Evolutionary conservation across 164 flowering plant genomes (phyloP).

Genomic region (Taxillus chinensis): DNA sequence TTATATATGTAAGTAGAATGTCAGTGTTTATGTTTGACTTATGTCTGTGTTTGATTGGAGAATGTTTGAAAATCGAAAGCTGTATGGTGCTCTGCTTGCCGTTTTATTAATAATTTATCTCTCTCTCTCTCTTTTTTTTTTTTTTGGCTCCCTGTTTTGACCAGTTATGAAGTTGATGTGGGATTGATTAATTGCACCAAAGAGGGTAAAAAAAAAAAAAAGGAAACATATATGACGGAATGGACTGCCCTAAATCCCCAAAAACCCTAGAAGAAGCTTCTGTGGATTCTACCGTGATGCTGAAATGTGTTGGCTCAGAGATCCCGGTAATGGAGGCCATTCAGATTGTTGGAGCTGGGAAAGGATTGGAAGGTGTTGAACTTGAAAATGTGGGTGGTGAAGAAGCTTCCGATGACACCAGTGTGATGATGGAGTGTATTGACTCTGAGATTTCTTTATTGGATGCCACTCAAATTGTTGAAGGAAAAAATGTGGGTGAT

Average conservation of each 20-base stretch:
- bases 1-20: not conserved
- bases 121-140: not conserved
- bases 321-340: too few species aligned
- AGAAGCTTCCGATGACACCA: constrained; percentile 6
- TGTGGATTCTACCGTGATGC: not conserved
- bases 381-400: constrained; percentile 3
- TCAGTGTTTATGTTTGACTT: not conserved
- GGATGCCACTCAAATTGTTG: not conserved
- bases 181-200: not conserved
- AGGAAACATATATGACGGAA: not conserved
- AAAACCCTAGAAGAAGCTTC: constrained; percentile 18
- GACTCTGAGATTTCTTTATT: constrained; percentile 1
- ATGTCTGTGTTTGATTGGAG: not conserved
- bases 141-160: not conserved
- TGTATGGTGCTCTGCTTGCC: too few species aligned
- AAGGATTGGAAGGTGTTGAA: not conserved
- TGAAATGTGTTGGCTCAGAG: too few species aligned
- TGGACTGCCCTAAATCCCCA: constrained; percentile 8
- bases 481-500: not conserved
- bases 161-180: constrained; percentile 3
- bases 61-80: too few species aligned
- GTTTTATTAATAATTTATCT: not conserved
- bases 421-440: constrained; percentile 1
- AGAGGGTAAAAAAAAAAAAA: not conserved
- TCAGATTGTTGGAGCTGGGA: not conserved